phyloP scores from a whole-genome alignment of 345 rosid species.

The Linum tenue region DNA sequence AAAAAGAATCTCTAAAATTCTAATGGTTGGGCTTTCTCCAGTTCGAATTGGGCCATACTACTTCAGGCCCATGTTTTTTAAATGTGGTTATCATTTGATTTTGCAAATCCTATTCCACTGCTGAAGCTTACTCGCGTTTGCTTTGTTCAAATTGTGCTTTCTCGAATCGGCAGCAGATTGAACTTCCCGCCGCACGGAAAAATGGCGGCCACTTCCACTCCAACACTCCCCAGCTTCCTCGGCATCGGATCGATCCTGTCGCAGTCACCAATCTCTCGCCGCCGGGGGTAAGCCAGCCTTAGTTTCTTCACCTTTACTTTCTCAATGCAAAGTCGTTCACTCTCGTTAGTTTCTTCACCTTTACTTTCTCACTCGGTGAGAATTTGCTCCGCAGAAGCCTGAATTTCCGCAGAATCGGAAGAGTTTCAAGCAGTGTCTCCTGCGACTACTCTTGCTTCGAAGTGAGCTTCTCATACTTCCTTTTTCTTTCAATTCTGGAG shows the following conservation, averaged over 20 bases:
- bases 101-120: too few relatives aligned
- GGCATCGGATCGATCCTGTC: constrained; percentile 3
- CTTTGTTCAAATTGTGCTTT: too few relatives aligned
- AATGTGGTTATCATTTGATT: too few relatives aligned
- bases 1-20: too few relatives aligned
- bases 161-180: background rate
- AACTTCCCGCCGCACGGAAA: background rate
- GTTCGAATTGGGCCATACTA: too few relatives aligned
- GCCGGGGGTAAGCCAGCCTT: constrained; percentile 15
- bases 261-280: constrained; percentile 10
- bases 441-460: constrained; percentile 66
- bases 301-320: background rate
- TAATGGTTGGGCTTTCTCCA: too few relatives aligned
- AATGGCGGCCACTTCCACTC: constrained; percentile 15
- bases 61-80: too few relatives aligned
- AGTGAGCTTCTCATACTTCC: constrained; percentile 26
- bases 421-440: constrained; percentile 16
- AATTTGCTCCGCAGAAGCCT: constrained; percentile 21
- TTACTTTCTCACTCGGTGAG: background rate
- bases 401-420: constrained; percentile 15
- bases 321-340: background rate
- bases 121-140: too few relatives aligned
- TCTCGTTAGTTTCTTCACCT: background rate
- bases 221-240: constrained; percentile 11
- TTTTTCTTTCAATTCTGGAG: background rate